phyloP scores from a whole-genome alignment of 2,329 filamentous ascomycete species.

The Leptographium galeiforme region DNA sequence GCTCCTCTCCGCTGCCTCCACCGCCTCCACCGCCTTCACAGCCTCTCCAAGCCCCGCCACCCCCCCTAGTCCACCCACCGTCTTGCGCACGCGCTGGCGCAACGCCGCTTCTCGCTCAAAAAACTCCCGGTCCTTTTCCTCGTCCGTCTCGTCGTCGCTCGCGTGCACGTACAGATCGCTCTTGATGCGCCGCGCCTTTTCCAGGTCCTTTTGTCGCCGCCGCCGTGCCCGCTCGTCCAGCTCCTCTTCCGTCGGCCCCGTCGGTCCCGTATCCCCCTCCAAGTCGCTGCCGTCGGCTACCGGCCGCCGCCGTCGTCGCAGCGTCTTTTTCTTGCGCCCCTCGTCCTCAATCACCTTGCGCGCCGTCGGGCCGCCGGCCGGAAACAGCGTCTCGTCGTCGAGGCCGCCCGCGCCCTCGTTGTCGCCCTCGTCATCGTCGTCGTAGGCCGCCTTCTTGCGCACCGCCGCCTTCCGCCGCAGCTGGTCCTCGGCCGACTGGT shows the following conservation, averaged over 20 bases:
- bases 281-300: constrained; percentile 24
- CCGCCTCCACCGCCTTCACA: constrained; percentile 7
- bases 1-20: not conserved
- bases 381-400: constrained; percentile 52
- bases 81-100: constrained; percentile 36
- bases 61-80: constrained; percentile 10
- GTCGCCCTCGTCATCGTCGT: constrained; percentile 21
- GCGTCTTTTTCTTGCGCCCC: constrained; percentile 34
- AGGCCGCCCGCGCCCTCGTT: constrained; percentile 19
- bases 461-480: constrained; percentile 56
- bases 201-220: constrained; percentile 55
- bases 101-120: constrained; percentile 61
- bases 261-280: constrained; percentile 27
- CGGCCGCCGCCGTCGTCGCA: constrained; percentile 36
- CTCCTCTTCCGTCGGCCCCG: constrained; percentile 39
- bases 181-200: constrained; percentile 70
- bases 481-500: constrained; percentile 59
- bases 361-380: constrained; percentile 50
- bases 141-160: constrained; percentile 84
- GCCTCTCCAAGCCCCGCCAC: constrained; percentile 5
- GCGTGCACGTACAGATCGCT: constrained; percentile 68
- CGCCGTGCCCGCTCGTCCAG: constrained; percentile 50
- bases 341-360: constrained; percentile 36
- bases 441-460: constrained; percentile 23
- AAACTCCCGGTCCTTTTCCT: constrained; percentile 56